Evolutionary conservation across 495 filamentous ascomycete species (phyloP).

Genomic region (Bacidia rubella): DNA sequence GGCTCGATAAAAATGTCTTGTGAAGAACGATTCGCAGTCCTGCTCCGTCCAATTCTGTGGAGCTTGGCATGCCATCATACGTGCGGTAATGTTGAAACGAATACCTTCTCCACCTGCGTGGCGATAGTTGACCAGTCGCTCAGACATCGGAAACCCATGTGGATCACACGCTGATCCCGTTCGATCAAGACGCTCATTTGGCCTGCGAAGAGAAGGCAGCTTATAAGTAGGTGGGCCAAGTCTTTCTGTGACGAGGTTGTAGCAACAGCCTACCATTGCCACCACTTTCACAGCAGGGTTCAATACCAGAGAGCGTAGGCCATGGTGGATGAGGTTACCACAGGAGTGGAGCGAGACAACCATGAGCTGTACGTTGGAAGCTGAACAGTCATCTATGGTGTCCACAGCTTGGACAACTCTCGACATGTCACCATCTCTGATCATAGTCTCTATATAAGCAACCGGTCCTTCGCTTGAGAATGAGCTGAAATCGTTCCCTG

Average conservation of each 20-base stretch:
- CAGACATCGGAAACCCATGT: conserved; percentile 86
- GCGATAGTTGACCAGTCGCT: conserved; percentile 46
- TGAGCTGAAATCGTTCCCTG: not conserved
- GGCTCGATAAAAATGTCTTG: conserved; percentile 83
- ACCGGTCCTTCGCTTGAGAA: conserved; percentile 15
- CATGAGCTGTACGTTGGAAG: conserved; percentile 41
- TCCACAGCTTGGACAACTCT: conserved; percentile 33
- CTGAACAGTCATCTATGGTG: not conserved
- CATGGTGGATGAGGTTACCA: conserved; percentile 92
- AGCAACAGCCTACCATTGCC: conserved; percentile 94
- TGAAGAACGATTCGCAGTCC: conserved; percentile 81
- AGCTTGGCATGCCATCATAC: conserved; percentile 95
- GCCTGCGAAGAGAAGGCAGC: conserved; percentile 48
- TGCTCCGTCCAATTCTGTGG: conserved; percentile 75
- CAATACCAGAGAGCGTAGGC: conserved; percentile 66
- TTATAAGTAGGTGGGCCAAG: conserved; percentile 79
- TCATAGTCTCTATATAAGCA: conserved; percentile 45
- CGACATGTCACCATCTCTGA: conserved; percentile 47
- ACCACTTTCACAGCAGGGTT: conserved; percentile 77
- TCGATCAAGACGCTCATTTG: conserved; percentile 40
- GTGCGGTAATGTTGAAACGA: conserved; percentile 83
- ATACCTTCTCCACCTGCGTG: conserved; percentile 45
- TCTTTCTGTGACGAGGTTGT: conserved; percentile 87
- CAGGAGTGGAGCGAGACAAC: conserved; percentile 93
- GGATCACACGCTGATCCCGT: conserved; percentile 58